Conservation (phyloP, 352 stramenopile genomes). For the Phytophthora melonis region DNA sequence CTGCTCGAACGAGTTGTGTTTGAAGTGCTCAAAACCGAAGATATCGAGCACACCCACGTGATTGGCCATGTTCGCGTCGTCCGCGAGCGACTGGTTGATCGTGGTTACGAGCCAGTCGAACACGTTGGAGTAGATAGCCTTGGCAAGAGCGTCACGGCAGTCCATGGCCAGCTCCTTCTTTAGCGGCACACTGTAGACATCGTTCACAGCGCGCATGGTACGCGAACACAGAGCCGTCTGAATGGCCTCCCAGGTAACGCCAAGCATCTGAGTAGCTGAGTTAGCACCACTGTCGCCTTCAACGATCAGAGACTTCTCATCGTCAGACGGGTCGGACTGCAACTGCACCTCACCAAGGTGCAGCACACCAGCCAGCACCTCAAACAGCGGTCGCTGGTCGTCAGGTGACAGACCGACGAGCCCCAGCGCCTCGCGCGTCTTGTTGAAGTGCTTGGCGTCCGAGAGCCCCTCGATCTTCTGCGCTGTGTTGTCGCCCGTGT, state of each 20-base stretch:
- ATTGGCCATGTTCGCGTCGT: constrained; percentile 84
- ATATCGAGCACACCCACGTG: constrained; percentile 98
- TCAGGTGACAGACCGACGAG: constrained; percentile 87
- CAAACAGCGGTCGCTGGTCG: constrained; percentile 93
- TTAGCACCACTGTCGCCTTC: constrained; percentile 51
- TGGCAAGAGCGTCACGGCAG: constrained; percentile 95
- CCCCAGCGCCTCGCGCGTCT: constrained; percentile 74
- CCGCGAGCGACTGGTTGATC: constrained; percentile 92
- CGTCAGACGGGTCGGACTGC: constrained; percentile 71
- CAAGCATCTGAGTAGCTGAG: constrained; percentile 86
- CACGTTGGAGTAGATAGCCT: constrained; percentile 96
- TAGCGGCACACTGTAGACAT: constrained; percentile 78
- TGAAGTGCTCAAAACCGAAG: constrained; percentile 99
- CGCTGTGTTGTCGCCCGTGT: constrained; percentile 72
- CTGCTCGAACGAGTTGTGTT: constrained; percentile 96
- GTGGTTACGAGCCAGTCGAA: constrained; percentile 97
- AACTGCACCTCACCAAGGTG: constrained; percentile 95
- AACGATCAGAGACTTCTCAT: constrained; percentile 80
- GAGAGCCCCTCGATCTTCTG: constrained; percentile 79
- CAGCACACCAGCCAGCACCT: constrained; percentile 93
- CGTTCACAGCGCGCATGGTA: constrained; percentile 85
- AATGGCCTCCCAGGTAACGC: constrained; percentile 90
- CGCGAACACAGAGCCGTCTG: constrained; percentile 93
- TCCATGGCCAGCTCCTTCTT: constrained; percentile 90
- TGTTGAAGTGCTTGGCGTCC: constrained; percentile 83